Conservation (phyloP, 164 flowering plant genomes). For the Amborella trichopoda region DNA sequence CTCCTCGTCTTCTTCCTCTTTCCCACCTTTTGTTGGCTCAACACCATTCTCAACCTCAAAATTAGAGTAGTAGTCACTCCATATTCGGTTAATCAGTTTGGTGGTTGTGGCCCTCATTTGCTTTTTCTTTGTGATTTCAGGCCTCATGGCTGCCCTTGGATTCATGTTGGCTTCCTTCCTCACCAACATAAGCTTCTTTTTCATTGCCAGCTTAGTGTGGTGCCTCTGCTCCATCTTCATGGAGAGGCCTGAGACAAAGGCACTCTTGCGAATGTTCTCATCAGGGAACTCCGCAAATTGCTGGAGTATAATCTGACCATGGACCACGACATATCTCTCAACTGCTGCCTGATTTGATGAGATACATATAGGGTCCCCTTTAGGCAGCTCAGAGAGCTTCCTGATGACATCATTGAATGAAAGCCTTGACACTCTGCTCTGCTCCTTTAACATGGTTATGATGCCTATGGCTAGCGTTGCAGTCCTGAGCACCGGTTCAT, state of each 20-base stretch:
- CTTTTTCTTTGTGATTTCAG: constrained; percentile 40
- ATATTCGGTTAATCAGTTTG: constrained; percentile 56
- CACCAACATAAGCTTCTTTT: constrained; percentile 26
- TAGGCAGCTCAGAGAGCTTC: constrained; percentile 33
- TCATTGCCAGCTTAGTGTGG: constrained; percentile 72
- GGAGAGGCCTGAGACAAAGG: constrained; percentile 52
- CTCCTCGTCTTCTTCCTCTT: constrained; percentile 26
- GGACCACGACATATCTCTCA: constrained; percentile 75
- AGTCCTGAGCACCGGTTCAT: constrained; percentile 60
- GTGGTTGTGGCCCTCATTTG: constrained; percentile 85
- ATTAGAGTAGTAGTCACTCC: constrained; percentile 88
- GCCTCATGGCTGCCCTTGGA: constrained; percentile 54
- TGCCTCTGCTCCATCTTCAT: constrained; percentile 65
- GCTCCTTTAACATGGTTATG: constrained; percentile 58
- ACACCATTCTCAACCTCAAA: constrained; percentile 46
- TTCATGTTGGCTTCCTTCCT: constrained; percentile 42
- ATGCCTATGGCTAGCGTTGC: constrained; percentile 59
- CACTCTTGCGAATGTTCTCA: constrained; percentile 37
- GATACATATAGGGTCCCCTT: constrained; percentile 38
- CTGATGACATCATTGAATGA: constrained; percentile 62
- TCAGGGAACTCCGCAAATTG: constrained; percentile 74
- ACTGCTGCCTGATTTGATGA: constrained; percentile 45
- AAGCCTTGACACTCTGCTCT: constrained; percentile 52
- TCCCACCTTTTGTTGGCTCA: constrained; percentile 15
- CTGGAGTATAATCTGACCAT: constrained; percentile 76